A percentile compares a stretch with the other conserved stretches of the same genome.
phyloP scores from a whole-genome alignment of 495 filamentous ascomycete species.

The Penicillium bovifimosum region DNA sequence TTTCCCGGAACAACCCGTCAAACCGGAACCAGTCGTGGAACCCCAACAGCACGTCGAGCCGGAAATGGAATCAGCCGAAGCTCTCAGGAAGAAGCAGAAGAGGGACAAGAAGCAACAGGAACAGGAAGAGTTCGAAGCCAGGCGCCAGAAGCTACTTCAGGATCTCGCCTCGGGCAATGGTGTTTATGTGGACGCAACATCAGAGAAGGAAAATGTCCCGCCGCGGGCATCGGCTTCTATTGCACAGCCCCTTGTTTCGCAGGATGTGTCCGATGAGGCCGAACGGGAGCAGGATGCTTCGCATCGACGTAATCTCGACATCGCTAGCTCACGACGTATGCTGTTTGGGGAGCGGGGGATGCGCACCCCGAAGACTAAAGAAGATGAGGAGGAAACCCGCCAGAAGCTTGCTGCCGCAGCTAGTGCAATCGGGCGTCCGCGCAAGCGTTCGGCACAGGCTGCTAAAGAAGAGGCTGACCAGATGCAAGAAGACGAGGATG shows the following conservation, averaged over 20 bases:
- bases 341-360: conserved; percentile 71
- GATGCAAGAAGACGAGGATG: conserved; percentile 25
- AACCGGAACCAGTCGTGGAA: background rate
- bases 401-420: conserved; percentile 44
- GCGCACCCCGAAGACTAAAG: conserved; percentile 58
- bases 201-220: conserved; percentile 34
- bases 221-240: conserved; percentile 10
- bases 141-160: conserved; percentile 45
- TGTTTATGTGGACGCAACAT: conserved; percentile 37
- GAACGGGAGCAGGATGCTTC: conserved; percentile 15
- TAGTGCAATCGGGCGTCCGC: conserved; percentile 20
- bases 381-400: conserved; percentile 59
- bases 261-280: conserved; percentile 5
- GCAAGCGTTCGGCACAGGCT: conserved; percentile 1
- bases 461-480: conserved; percentile 11
- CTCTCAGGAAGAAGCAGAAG: conserved; percentile 9
- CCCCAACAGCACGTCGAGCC: background rate
- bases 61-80: conserved; percentile 8
- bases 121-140: conserved; percentile 44
- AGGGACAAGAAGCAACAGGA: conserved; percentile 19
- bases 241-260: conserved; percentile 1
- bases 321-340: conserved; percentile 59
- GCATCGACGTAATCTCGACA: conserved; percentile 50
- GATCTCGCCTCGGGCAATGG: conserved; percentile 46
- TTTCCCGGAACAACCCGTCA: conserved; percentile 10